These are phyloP conservation scores for Lagenidium sp. DNA, from an alignment of 352 stramenopile species.

Conservation along the genomic window DNA sequence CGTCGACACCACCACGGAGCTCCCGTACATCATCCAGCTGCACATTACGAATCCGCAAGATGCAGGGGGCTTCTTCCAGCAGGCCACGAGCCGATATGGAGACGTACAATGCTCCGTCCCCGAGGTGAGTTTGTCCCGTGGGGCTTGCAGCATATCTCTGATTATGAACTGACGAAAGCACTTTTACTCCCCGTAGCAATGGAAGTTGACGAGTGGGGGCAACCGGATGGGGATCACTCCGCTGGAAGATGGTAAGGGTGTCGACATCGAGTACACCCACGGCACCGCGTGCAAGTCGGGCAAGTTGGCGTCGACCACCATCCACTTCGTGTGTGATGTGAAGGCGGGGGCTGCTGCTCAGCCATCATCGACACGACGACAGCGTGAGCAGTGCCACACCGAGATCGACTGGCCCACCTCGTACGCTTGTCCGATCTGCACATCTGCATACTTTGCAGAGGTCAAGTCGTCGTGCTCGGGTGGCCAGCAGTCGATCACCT, in stretches of 20 bases:
- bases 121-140: constrained; percentile 29
- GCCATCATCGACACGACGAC: no score
- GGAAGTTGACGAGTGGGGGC: constrained; percentile 48
- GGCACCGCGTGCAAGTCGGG: constrained; percentile 43
- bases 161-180: background rate
- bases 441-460: constrained; percentile 51
- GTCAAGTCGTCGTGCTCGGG: constrained; percentile 47
- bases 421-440: constrained; percentile 60
- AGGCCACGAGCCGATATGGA: constrained; percentile 56
- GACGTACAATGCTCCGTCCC: constrained; percentile 65
- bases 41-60: constrained; percentile 49
- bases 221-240: constrained; percentile 54
- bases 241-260: constrained; percentile 38
- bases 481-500: constrained; percentile 51
- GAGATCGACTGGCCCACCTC: constrained; percentile 57
- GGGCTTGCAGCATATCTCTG: background rate
- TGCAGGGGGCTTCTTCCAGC: constrained; percentile 51
- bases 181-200: constrained; percentile 43
- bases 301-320: constrained; percentile 32
- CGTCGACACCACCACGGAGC: constrained; percentile 32
- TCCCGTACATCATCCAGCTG: constrained; percentile 49
- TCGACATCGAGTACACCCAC: constrained; percentile 43
- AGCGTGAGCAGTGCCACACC: constrained; percentile 48
- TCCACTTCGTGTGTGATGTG: constrained; percentile 65
- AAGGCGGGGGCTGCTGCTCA: constrained; percentile 29